Base-by-base conservation (phyloP, 2,329 filamentous ascomycete species). In the Aureobasidium sp. region DNA sequence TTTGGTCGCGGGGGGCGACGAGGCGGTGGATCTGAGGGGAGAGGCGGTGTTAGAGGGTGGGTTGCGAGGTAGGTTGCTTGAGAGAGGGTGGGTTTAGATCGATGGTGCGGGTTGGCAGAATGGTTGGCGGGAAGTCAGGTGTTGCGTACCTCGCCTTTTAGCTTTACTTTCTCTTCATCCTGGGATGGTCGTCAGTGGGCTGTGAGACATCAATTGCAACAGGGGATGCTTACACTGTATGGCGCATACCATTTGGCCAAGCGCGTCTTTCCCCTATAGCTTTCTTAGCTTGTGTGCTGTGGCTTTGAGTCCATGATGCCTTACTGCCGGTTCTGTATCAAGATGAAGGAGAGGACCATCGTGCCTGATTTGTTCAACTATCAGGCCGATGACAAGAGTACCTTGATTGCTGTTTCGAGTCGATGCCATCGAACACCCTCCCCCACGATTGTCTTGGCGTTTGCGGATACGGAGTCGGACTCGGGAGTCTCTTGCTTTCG, bases 211-310 rank as follows among this genome's bases (percentile, higher is more conserved):
- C 1, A 3, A 21, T 30, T 27, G 39, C 1, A 9, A 44, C 3
- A 11, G 8, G 5, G 7, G 27, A 32, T 32, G 74, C 81, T 74
- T 75, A 84, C 83, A 78, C 87, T 95, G 81, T 97, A 99, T 65
- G 94, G 93, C 68, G 89, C 90, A 81, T 99, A 99, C 93, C 93
- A 99, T 80, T 99, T 99, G 67, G 94, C 94, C 66, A 99, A 84
- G 69, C 94, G 89, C 69, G 94, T 99, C 81, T 99, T 99, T 78
- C 94, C 94, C 83, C 93, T 97, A 65, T 10, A 27, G 30, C n/a
- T 42, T 34, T 34, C 30, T 61, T 30, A 57, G 59, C 50, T 39
- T 61, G 59, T 39, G 25, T 25, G 30, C n/a, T n/a, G n/a, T n/a
- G n/a, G n/a, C n/a, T n/a, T n/a, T n/a, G n/a, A n/a, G n/a, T n/a